Evolutionary conservation across 306 rosid genomes (phyloP), one percentile per base, ranked within the genome.

Genomic region (Prunus padus): DNA sequence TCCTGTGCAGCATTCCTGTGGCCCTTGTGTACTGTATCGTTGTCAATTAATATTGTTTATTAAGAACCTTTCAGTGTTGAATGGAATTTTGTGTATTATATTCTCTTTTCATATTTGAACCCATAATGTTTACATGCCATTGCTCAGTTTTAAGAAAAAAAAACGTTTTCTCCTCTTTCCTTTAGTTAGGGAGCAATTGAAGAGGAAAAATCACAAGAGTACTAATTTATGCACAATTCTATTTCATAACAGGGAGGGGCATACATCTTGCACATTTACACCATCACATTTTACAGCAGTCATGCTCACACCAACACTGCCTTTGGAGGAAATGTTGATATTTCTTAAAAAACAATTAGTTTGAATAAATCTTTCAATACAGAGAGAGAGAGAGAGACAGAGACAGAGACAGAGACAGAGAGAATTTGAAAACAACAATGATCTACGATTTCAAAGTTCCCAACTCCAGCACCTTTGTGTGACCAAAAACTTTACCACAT

Each of bases 401-500:
- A 26, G 28, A 26, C 1, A 26, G 28, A 5, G 40, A 33, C 7
- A 31, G 37, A 33, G 40, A 33, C 13, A 45, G 30, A 61, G 56
- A 50, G 59, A 33, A 31, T n/a, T 51, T 47, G 23, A 37, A 13
- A 63, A 3, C 42, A 37, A 33, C 44, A 76, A 23, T 33, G 18
- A 4, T 37, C 16, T 3, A 50, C 47, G 16, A 40, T 44, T 75
- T 61, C 11, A 52, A 71, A 64, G 49, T 71, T 72, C 80, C 83
- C 83, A 82, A 78, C 70, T 86, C 80, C 65, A 70, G 73, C 67
- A 85, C 65, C 77, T 73, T 45, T 76, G 81, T 16, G 89, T 75
- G 79, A 84, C 85, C 18, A 89, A 50, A 77, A 84, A 31, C 85
- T 89, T 95, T 6, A 85, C 79, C 46, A 86, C 85, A 88, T 89